Evolutionary conservation across 2,329 filamentous ascomycete genomes (phyloP).

Genomic region (Spiromastix sp.): DNA sequence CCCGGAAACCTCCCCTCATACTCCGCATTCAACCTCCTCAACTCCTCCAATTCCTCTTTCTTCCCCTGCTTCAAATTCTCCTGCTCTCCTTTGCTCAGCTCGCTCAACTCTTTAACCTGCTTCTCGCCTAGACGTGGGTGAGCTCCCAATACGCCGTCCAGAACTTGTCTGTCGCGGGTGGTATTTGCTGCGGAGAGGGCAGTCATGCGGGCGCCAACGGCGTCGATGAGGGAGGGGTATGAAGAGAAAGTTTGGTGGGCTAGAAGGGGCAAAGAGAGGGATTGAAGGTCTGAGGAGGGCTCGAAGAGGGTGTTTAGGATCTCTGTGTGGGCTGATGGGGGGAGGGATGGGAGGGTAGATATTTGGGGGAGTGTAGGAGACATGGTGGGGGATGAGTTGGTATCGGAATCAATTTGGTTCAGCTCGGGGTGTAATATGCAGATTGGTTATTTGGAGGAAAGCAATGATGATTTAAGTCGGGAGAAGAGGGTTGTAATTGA

Average conservation of each 20-base stretch:
- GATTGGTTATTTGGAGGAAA: too few species aligned
- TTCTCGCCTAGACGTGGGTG: constrained; percentile 72
- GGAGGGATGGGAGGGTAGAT: constrained; percentile 9
- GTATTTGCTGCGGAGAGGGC: constrained; percentile 45
- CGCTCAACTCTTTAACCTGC: constrained; percentile 60
- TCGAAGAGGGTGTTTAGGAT: constrained; percentile 77
- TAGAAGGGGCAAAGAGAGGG: constrained; percentile 59
- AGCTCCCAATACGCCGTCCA: constrained; percentile 65
- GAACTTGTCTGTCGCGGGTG: constrained; percentile 42
- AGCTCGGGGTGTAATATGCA: too few species aligned
- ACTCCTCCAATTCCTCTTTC: constrained; percentile 25
- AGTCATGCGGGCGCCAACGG: constrained; percentile 53
- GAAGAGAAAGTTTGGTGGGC: constrained; percentile 49
- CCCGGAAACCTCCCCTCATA: constrained; percentile 78
- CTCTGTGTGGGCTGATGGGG: constrained; percentile 7
- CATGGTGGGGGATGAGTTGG: too few species aligned
- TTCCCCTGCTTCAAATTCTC: constrained; percentile 46
- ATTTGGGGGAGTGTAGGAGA: constrained; percentile 7
- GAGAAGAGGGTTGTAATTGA: too few species aligned
- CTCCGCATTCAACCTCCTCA: constrained; percentile 58
- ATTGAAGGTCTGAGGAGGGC: constrained; percentile 63
- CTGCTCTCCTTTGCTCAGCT: constrained; percentile 72
- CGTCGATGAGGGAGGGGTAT: constrained; percentile 60
- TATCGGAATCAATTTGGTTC: too few species aligned
- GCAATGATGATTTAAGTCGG: too few species aligned